Conservation (phyloP, 2,329 filamentous ascomycete genomes). For the Fusarium sp. region DNA sequence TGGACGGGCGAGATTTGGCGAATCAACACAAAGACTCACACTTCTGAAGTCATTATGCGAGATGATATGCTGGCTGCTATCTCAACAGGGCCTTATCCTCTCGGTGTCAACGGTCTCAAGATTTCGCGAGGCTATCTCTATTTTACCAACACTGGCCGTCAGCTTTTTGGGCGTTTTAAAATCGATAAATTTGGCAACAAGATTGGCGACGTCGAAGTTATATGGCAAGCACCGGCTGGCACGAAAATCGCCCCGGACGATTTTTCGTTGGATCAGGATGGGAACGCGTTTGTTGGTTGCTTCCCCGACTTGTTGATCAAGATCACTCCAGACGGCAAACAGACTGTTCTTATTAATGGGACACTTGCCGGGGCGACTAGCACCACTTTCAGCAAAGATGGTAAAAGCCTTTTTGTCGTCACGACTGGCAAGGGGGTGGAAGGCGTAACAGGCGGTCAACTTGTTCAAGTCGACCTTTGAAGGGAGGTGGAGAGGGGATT, state of each 20-base stretch:
- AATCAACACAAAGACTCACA: neutral
- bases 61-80: neutral
- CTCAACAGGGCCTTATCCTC: neutral
- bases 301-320: neutral
- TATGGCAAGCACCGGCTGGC: neutral
- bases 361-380: neutral
- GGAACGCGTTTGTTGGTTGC: neutral
- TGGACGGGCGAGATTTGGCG: slow-evolving; percentile 4
- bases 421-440: neutral
- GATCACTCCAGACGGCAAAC: neutral
- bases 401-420: neutral
- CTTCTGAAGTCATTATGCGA: neutral
- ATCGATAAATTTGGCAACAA: slow-evolving; percentile 1
- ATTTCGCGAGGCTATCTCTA: slow-evolving; percentile 1
- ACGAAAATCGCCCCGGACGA: neutral
- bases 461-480: neutral
- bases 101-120: slow-evolving; percentile 8
- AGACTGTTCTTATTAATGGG: neutral
- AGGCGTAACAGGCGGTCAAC: neutral
- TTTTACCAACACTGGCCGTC: slow-evolving; percentile 3
- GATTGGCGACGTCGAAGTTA: neutral
- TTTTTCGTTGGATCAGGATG: neutral
- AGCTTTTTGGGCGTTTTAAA: neutral
- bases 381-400: neutral
- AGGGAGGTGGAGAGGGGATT: too few relatives aligned